Evolutionary conservation across 1,284 basidiomycete species (phyloP), one percentile per base, ranked within the genome.

Genomic region (Ceratobasidium sp.): DNA sequence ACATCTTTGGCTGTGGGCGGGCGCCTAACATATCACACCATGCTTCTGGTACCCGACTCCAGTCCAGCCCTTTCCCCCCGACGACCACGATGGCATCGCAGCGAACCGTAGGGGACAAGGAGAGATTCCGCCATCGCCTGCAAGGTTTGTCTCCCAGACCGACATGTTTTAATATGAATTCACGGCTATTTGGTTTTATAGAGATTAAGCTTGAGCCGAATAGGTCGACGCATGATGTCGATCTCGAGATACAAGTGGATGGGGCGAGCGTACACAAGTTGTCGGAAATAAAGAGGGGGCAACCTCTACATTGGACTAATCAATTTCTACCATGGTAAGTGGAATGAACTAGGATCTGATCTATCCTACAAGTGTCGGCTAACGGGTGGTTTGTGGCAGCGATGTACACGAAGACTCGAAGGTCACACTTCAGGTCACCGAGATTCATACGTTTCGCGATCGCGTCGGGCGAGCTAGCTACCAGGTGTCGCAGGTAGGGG

Each of bases 201-300:
- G 39, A 61, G 19, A 63, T 63, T 27, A 27, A 37, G 5, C 24
- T 63, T 13, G 22, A 63, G 1, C 61, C 61, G 1, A 2, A 16
- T 1, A 63, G 19, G 22, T 63, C 39, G 11, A 14, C 6, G n/a
- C 22, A 63, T 27, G 24, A 22, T 4, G 29, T 43, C 41, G 43
- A 27, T 6, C 22, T 63, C 22, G 48, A 65, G 46, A 19, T 65
- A n/a, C 49, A 31, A 2, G 63, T 65, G 5, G 63, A 65, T n/a
- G 46, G n/a, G 5, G 22, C 11, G 11, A 29, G 1, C 1, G 43
- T 27, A 2, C 61, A 63, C 24, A 49, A 34, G 34, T 43, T 65
- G 13, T 29, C 43, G 0, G 7, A 6, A 37, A 34, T 65, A 3
- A 24, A 65, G 43, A n/a, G 29, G 7, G 63, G 63, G 5, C 2